phyloP scores from a whole-genome alignment of 306 rosid genomes.

The Neltuma alba region DNA sequence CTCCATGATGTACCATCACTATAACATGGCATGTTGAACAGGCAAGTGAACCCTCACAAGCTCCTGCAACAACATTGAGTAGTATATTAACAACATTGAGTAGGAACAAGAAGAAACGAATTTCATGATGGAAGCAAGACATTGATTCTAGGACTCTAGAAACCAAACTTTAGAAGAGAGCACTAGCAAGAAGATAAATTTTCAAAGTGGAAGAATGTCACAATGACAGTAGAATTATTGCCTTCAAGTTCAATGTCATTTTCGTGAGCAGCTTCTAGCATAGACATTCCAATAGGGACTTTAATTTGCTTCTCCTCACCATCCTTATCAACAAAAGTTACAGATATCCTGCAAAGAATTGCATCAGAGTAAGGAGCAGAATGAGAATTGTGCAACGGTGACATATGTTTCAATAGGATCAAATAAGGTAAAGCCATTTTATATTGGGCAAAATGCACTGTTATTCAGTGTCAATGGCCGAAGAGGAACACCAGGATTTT shows the following conservation, averaged over 20 bases:
- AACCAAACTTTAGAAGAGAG: neutral
- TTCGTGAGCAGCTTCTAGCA: conserved; percentile 96
- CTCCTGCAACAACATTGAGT: conserved; percentile 64
- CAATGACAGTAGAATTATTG: conserved; percentile 39
- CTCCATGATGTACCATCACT: conserved; percentile 60
- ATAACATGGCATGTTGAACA: conserved; percentile 91
- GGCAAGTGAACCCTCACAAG: conserved; percentile 89
- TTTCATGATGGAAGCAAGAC: neutral
- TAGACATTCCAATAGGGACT: conserved; percentile 93
- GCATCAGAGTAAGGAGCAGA: conserved; percentile 34
- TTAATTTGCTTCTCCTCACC: conserved; percentile 75
- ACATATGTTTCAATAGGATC: neutral
- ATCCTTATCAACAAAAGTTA: conserved; percentile 86
- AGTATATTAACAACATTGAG: conserved; percentile 36
- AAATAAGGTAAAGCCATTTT: neutral
- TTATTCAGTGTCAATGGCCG: neutral
- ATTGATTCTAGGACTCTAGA: neutral
- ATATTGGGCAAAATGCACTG: too few relatives aligned
- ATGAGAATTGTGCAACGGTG: neutral
- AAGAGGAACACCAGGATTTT: neutral
- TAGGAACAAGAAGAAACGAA: neutral
- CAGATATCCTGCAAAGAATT: conserved; percentile 78
- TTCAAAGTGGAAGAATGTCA: conserved; percentile 2
- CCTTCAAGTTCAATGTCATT: conserved; percentile 98
- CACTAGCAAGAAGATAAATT: conserved; percentile 6